Percentiles rank a stretch among this genome's conserved stretches.
These are phyloP conservation scores for Nasturtium officinale DNA, from an alignment of 345 rosid genomes.

Conservation along the genomic window DNA sequence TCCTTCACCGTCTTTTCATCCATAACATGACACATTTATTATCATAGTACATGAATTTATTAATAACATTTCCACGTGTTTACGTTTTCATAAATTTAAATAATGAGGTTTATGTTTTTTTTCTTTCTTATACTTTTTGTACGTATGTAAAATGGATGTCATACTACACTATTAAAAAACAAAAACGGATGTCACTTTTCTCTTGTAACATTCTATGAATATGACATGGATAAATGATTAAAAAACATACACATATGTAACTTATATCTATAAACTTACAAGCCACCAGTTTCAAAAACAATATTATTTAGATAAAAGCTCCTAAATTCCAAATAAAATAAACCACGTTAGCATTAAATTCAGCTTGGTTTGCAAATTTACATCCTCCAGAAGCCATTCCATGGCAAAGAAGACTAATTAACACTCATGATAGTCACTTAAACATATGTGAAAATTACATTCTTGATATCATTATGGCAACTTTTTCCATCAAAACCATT, in stretches of 20 bases:
- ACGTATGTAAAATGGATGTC: background rate
- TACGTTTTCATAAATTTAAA: background rate
- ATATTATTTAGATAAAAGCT: background rate
- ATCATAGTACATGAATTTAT: slow-evolving; percentile 9
- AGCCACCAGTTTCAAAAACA: background rate
- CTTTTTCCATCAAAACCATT: background rate
- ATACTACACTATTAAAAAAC: no score
- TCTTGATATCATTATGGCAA: background rate
- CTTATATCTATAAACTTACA: background rate
- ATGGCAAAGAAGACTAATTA: background rate
- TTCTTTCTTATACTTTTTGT: no score
- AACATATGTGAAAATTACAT: background rate
- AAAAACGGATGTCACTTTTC: background rate
- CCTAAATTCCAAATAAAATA: no score
- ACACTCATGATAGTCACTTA: background rate
- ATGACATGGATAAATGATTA: background rate
- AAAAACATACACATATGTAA: background rate
- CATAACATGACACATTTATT: slow-evolving; percentile 33
- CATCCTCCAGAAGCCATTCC: background rate
- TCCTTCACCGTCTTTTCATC: slow-evolving; percentile 33
- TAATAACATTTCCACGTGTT: slow-evolving; percentile 18
- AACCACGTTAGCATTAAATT: background rate
- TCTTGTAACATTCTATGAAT: background rate
- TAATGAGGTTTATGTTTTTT: background rate
- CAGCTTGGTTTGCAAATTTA: background rate